phyloP scores from a whole-genome alignment of 371 early-diverging fungal species.

The Amoeboaphelidium occidentale region DNA sequence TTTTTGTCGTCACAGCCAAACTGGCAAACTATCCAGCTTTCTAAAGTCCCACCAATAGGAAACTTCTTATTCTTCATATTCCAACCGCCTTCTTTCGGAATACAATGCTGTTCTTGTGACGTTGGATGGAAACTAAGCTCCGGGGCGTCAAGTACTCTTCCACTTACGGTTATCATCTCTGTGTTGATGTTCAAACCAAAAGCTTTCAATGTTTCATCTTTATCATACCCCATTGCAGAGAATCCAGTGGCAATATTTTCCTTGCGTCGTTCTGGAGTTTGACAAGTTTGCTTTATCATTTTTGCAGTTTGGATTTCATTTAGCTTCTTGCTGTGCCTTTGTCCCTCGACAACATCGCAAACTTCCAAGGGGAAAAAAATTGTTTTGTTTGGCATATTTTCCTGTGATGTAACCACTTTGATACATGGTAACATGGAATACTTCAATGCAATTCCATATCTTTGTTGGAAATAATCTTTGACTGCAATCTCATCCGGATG shows the following conservation, averaged over 20 bases:
- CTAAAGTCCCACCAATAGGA: conserved; percentile 38
- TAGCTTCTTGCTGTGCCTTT: conserved; percentile 41
- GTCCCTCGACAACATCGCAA: conserved; percentile 49
- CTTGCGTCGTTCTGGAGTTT: conserved; percentile 31
- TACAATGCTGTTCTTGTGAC: conserved; percentile 30
- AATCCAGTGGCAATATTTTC: conserved; percentile 12
- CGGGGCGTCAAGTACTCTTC: conserved; percentile 53
- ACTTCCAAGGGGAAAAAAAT: conserved; percentile 62
- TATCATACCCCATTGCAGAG: neutral
- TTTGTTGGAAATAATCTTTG: conserved; percentile 35
- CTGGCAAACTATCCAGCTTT: conserved; percentile 53
- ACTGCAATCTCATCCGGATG: conserved; percentile 29
- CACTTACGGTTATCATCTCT: conserved; percentile 30
- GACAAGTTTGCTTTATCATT: conserved; percentile 71
- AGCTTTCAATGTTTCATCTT: neutral
- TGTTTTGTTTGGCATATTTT: no score
- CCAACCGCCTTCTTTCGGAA: conserved; percentile 66
- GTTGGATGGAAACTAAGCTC: conserved; percentile 35
- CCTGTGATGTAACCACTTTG: no score
- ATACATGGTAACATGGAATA: conserved; percentile 65
- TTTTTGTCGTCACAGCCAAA: conserved; percentile 9
- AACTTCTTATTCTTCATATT: conserved; percentile 67
- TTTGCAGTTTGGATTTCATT: conserved; percentile 50
- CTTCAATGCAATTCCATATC: conserved; percentile 32
- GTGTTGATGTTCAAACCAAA: conserved; percentile 22